Base-by-base conservation (phyloP, 2,329 filamentous ascomycete genomes). In the Malbranchea cinnamomea region DNA sequence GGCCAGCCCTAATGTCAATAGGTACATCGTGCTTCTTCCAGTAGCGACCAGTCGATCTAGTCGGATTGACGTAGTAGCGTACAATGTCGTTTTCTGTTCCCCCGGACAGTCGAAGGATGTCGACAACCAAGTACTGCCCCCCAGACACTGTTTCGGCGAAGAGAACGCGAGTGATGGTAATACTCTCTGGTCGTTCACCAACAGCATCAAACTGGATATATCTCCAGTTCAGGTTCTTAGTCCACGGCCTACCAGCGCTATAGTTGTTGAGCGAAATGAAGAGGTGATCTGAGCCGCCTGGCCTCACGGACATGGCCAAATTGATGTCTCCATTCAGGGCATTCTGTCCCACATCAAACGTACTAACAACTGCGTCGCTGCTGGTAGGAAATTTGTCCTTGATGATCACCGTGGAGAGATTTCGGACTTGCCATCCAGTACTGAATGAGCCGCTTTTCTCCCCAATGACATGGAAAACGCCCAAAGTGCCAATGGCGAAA, bases 11-110 rank as follows among this genome's bases (percentile, higher is more conserved):
- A 13, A 26, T 26, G 13, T 26, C 23, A 13, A 26, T 13, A 13
- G 23, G 23, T 12, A 26, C 23, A 26, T 26, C 23, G 12, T 26
- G 23, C 12, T 26, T 26, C 8, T 9, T 12, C 23, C 23, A 26
- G 23, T 26, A 26, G 23, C 12, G 7, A 13, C 23, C 23, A 13
- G 7, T 13, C 7, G 23, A 8, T 13, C 12, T 26, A 13, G 23
- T 26, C 23, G 12, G 7, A 13, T 26, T 12, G 23, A 26, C 23
- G 13, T 26, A 13, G 12, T 26, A 26, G 8, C 23, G 23, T 13
- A 7, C 7, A 26, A 26, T 26, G 7, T 8, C 12, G 7, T 26
- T 26, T 7, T 9, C 7, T 26, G 23, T 7, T 8, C 8, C 7
- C 12, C 12, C 8, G 7, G 23, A 26, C 7, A 13, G 8, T 8